Conservation (phyloP, 2,329 filamentous ascomycete genomes). For the Xylaria sp. region DNA sequence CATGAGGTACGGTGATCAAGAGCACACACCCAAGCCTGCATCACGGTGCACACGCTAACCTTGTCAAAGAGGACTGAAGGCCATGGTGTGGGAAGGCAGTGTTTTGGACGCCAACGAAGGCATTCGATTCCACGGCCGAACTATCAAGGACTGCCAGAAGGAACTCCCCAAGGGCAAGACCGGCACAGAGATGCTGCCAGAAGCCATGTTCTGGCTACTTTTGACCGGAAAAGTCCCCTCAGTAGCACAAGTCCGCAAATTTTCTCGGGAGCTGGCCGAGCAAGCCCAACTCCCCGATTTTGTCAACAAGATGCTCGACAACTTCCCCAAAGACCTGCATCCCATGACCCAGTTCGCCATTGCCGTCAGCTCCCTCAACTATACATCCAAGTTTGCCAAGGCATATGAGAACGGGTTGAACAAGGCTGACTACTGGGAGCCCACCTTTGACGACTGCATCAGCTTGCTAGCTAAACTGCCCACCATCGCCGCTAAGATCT, state of each 20-base stretch:
- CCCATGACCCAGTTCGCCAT: slow-evolving; percentile 99
- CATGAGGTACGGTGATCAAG: slow-evolving; percentile 70
- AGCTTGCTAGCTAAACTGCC: slow-evolving; percentile 94
- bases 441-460: slow-evolving; percentile 95
- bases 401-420: slow-evolving; percentile 89
- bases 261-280: slow-evolving; percentile 88
- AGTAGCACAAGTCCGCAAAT: slow-evolving; percentile 79
- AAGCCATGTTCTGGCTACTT: slow-evolving; percentile 99
- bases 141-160: slow-evolving; percentile 97
- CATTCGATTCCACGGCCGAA: slow-evolving; percentile 96
- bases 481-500: slow-evolving; percentile 96
- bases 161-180: slow-evolving; percentile 91
- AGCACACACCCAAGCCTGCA: neutral
- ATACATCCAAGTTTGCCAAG: slow-evolving; percentile 92
- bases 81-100: slow-evolving; percentile 99
- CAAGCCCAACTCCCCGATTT: slow-evolving; percentile 85
- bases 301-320: slow-evolving; percentile 87
- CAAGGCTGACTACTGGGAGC: slow-evolving; percentile 99
- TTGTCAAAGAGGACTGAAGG: slow-evolving; percentile 76
- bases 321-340: slow-evolving; percentile 89
- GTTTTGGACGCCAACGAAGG: slow-evolving; percentile 97
- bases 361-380: slow-evolving; percentile 94
- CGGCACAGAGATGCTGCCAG: slow-evolving; percentile 96
- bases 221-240: slow-evolving; percentile 93
- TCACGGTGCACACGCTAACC: slow-evolving; percentile 16